A percentile compares a stretch with the other conserved stretches of the same genome.
These are phyloP conservation scores for Candida arabinofermentans DNA, from an alignment of 805 yeast genomes.

Conservation along the genomic window DNA sequence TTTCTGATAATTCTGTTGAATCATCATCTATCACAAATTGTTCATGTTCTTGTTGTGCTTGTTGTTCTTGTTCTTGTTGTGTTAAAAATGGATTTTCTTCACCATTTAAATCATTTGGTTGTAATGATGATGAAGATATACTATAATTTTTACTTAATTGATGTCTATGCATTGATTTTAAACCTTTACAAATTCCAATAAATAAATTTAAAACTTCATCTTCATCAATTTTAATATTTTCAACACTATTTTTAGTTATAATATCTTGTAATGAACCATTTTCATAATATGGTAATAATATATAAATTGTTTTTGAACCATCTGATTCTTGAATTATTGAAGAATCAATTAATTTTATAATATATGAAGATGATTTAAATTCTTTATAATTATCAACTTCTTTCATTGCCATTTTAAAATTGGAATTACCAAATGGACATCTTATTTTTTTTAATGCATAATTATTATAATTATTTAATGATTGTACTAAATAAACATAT, in stretches of 20 bases:
- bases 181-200: conserved; percentile 68
- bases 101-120: conserved; percentile 14
- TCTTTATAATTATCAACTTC: conserved; percentile 75
- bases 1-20: conserved; percentile 53
- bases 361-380: conserved; percentile 63
- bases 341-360: conserved; percentile 68
- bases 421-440: conserved; percentile 82
- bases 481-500: conserved; percentile 74
- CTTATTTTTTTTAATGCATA: conserved; percentile 83
- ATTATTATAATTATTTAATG: conserved; percentile 37
- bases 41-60: conserved; percentile 1
- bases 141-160: conserved; percentile 28
- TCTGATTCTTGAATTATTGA: conserved; percentile 67
- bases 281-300: conserved; percentile 74
- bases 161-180: conserved; percentile 70
- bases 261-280: conserved; percentile 76
- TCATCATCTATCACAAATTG: too few relatives aligned
- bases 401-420: conserved; percentile 66
- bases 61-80: not conserved
- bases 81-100: conserved; percentile 23
- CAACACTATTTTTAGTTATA: conserved; percentile 61
- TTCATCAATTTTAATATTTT: conserved; percentile 52
- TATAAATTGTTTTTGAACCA: conserved; percentile 75
- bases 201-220: conserved; percentile 57
- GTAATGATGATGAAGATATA: conserved; percentile 15